These are phyloP conservation scores for Fusarium poae DNA, from an alignment of 2,329 filamentous ascomycete genomes.

Conservation along the genomic window DNA sequence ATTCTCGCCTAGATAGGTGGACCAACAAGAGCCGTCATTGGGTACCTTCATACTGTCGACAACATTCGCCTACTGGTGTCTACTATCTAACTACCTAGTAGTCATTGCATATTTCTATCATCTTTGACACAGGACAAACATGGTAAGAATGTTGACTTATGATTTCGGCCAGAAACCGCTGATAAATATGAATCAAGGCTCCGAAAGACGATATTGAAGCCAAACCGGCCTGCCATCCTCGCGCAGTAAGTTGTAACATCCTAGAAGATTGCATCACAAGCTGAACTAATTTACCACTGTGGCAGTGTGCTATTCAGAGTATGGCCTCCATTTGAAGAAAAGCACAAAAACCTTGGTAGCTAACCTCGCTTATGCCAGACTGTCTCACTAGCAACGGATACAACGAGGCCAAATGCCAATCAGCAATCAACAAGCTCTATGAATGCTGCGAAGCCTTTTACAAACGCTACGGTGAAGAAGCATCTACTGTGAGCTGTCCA, in stretches of 20 bases:
- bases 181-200: conserved; percentile 28
- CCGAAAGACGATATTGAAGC: conserved; percentile 78
- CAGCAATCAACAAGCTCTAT: conserved; percentile 86
- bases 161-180: conserved; percentile 6
- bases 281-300: conserved; percentile 14
- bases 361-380: conserved; percentile 62
- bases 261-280: background rate
- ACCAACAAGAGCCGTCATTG: background rate
- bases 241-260: conserved; percentile 72
- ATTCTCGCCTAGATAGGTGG: background rate
- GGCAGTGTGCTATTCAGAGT: conserved; percentile 92
- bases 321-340: background rate
- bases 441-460: conserved; percentile 95
- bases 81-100: too few species aligned
- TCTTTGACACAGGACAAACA: background rate
- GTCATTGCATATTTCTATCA: background rate
- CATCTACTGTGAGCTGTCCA: conserved; percentile 85
- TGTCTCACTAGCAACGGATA: conserved; percentile 88
- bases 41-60: background rate
- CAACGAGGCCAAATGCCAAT: conserved; percentile 85
- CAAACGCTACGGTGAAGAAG: conserved; percentile 79
- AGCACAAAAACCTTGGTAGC: background rate
- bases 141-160: conserved; percentile 12
- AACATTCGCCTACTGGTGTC: background rate
- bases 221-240: conserved; percentile 85